phyloP scores from a whole-genome alignment of 1,284 basidiomycete genomes.

The Tremellales sp. region DNA sequence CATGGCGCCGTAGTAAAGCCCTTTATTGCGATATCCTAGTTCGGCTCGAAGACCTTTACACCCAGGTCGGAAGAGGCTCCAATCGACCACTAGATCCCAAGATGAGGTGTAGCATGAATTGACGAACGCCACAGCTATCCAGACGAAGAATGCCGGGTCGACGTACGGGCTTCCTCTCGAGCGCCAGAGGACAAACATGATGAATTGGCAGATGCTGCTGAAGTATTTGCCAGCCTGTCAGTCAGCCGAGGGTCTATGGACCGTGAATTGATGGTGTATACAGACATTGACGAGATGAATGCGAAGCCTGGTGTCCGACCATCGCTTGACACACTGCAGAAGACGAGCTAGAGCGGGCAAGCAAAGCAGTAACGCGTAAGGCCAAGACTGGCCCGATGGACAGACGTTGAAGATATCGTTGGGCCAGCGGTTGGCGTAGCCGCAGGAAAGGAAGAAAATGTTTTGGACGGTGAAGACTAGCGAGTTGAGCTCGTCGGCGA shows the following conservation, averaged over 20 bases:
- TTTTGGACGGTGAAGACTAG: conserved; percentile 69
- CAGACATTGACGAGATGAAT: conserved; percentile 89
- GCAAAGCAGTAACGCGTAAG: conserved; percentile 51
- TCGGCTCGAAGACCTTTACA: conserved; percentile 70
- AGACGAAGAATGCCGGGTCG: conserved; percentile 59
- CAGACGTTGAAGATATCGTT: conserved; percentile 55
- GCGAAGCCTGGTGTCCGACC: conserved; percentile 63
- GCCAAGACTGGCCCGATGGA: conserved; percentile 60
- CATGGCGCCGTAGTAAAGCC: conserved; percentile 53
- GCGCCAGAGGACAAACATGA: conserved; percentile 71
- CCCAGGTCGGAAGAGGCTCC: conserved; percentile 61
- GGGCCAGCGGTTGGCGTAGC: conserved; percentile 41
- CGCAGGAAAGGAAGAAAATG: conserved; percentile 54
- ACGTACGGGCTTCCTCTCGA: conserved; percentile 54
- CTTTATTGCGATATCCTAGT: conserved; percentile 60
- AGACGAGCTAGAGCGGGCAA: conserved; percentile 60
- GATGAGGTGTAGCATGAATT: conserved; percentile 67
- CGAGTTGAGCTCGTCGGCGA: conserved; percentile 67
- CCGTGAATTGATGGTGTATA: too few relatives aligned
- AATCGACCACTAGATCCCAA: conserved; percentile 65
- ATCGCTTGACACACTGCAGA: conserved; percentile 82
- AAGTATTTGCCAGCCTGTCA: conserved; percentile 73
- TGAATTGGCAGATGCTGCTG: conserved; percentile 60
- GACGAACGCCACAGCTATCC: conserved; percentile 59
- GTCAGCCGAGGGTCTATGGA: conserved; percentile 1